phyloP scores from a whole-genome alignment of 1,284 basidiomycete species.

The Tylopilus orsonianus region DNA sequence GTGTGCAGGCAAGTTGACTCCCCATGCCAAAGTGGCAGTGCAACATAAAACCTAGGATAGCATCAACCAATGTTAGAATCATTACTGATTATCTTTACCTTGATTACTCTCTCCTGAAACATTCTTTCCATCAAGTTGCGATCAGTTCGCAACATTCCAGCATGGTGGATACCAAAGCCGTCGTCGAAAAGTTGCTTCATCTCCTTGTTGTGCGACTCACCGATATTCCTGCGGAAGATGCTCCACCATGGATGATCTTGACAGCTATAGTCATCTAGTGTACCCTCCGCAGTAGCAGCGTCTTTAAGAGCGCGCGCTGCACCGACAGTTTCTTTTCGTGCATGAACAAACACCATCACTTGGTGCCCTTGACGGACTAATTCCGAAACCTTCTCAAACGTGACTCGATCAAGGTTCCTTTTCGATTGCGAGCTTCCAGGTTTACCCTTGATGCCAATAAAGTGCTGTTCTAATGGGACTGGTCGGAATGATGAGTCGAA shows the following conservation, averaged over 20 bases:
- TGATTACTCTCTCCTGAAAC: conserved; percentile 91
- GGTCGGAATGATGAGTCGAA: conserved; percentile 98
- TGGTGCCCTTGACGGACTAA: conserved; percentile 90
- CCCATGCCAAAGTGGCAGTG: conserved; percentile 98
- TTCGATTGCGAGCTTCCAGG: conserved; percentile 72
- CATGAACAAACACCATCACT: conserved; percentile 99
- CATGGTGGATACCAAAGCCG: conserved; percentile 98
- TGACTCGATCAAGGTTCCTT: conserved; percentile 87
- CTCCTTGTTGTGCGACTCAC: conserved; percentile 88
- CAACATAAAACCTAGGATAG: conserved; percentile 86
- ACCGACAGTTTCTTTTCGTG: conserved; percentile 98
- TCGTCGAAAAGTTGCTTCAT: conserved; percentile 93
- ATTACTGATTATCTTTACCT: conserved; percentile 49
- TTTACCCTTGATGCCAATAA: conserved; percentile 95
- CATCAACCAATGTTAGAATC: conserved; percentile 9
- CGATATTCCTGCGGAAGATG: conserved; percentile 79
- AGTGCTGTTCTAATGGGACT: conserved; percentile 97
- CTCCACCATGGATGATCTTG: conserved; percentile 75
- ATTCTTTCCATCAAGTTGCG: conserved; percentile 95
- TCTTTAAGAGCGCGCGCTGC: conserved; percentile 87
- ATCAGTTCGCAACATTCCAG: conserved; percentile 95
- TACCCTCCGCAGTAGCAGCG: conserved; percentile 73
- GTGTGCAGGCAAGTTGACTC: conserved; percentile 98
- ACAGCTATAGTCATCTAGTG: conserved; percentile 77
- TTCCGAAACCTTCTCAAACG: conserved; percentile 88